Evolutionary conservation across 2,329 filamentous ascomycete genomes (phyloP), one percentile per base, ranked within the genome.

Genomic region (Epichloe baconii): DNA sequence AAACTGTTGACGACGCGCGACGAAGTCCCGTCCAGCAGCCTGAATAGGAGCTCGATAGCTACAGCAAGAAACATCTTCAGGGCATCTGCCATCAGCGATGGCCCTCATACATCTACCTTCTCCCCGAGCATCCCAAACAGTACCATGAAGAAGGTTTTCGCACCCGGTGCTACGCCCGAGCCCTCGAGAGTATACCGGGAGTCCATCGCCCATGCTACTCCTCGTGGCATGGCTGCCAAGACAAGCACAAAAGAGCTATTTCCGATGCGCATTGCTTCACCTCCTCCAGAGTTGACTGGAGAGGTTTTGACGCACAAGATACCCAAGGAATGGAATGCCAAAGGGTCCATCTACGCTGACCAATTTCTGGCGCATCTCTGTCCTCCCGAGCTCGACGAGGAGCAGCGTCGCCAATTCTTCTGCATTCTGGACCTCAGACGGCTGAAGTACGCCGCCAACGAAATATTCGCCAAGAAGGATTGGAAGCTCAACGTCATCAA

Each of bases 401-500:
- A 77, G 49, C 77, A 81, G 63, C 72, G 76, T 46, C 75, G 77
- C 52, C 78, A 81, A 65, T 81, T 80, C 60, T 81, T 80, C 57
- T 81, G 78, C 60, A 76, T 82, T 54, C 75, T 82, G 56, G 78
- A 82, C 59, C 67, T 82, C 52, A 76, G 78, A 53, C 73, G 78
- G 55, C 69, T 82, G 44, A 82, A 82, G 64, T 79, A 80, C 58
- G 75, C 77, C 5, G 78, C 78, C 31, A 73, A 80, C 57, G 78
- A 81, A 57, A 78, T 82, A 15, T 82, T 81, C 53, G 61, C 66
- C 17, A 76, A 73, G 61, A 81, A 81, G 61, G 77, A 79, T 56
- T 82, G 78, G 78, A 79, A 78, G 64, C 64, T 82, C 49, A 82
- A 82, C 55, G 73, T 81, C 17, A 62, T 77, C 55, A 81, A 80